Percentiles rank a stretch among this genome's conserved stretches.
Conservation (phyloP, 2,329 filamentous ascomycete species). For the Sporothrix schenckii region DNA sequence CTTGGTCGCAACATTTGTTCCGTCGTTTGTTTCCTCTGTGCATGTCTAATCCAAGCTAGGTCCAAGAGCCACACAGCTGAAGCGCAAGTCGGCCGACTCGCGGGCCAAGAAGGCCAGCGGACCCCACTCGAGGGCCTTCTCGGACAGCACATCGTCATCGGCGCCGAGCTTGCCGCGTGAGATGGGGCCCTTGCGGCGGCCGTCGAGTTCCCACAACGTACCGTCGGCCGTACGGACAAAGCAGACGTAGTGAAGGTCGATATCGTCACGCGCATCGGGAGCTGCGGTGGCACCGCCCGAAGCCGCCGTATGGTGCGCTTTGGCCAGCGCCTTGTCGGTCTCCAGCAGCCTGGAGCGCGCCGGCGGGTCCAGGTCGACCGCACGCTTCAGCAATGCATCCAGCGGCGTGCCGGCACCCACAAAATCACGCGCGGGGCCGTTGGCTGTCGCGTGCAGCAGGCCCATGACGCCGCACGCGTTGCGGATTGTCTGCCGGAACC, state of each 20-base stretch:
- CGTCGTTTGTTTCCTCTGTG: background rate
- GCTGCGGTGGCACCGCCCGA: conserved; percentile 75
- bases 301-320: conserved; percentile 77
- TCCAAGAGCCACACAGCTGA: conserved; percentile 61
- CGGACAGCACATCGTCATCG: conserved; percentile 73
- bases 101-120: conserved; percentile 60
- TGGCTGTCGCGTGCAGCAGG: conserved; percentile 77
- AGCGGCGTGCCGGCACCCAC: conserved; percentile 63
- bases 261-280: conserved; percentile 73
- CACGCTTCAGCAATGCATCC: conserved; percentile 66
- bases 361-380: conserved; percentile 68
- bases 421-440: conserved; percentile 68
- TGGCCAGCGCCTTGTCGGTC: conserved; percentile 71
- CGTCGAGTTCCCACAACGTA: conserved; percentile 63
- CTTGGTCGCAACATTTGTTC: background rate
- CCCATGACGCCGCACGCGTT: conserved; percentile 94
- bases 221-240: conserved; percentile 78
- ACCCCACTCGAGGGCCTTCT: conserved; percentile 73
- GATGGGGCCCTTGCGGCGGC: conserved; percentile 61
- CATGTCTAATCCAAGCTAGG: conserved; percentile 52
- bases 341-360: conserved; percentile 76
- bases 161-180: conserved; percentile 57
- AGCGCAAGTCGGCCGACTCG: conserved; percentile 58
- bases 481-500: conserved; percentile 93
- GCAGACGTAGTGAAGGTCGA: conserved; percentile 96